Evolutionary conservation across 192 early-diverging fungal genomes (phyloP).

Genomic region (Gamsiella multidivaricata): DNA sequence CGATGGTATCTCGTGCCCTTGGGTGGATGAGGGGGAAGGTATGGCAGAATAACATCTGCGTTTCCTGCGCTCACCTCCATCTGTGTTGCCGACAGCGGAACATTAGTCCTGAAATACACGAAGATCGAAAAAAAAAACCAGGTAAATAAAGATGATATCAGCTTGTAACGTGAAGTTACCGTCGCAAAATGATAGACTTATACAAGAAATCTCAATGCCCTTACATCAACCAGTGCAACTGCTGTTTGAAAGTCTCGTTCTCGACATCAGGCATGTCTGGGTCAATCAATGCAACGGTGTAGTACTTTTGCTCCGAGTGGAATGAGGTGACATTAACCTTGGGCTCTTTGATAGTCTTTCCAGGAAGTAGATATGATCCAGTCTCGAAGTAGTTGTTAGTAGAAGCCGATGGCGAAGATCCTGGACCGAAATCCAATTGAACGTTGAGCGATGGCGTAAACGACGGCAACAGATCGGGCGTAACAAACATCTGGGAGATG

Average conservation of each 20-base stretch:
- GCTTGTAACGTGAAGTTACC: too few relatives aligned
- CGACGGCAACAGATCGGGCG: slow-evolving; percentile 75
- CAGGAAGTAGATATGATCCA: slow-evolving; percentile 54
- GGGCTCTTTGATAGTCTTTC: slow-evolving; percentile 65
- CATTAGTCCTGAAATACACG: slow-evolving; percentile 57
- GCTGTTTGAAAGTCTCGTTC: slow-evolving; percentile 73
- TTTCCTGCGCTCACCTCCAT: slow-evolving; percentile 45
- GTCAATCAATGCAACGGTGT: slow-evolving; percentile 78
- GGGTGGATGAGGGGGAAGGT: slow-evolving; percentile 81
- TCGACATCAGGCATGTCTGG: slow-evolving; percentile 72
- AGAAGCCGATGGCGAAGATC: slow-evolving; percentile 5
- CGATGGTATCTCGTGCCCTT: slow-evolving; percentile 80
- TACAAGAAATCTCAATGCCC: too few relatives aligned
- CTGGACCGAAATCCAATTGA: slow-evolving; percentile 51
- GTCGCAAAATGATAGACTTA: too few relatives aligned
- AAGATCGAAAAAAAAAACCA: not conserved
- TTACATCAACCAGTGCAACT: slow-evolving; percentile 80
- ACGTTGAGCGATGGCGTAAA: slow-evolving; percentile 61
- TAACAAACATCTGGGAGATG: slow-evolving; percentile 79
- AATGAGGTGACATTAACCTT: slow-evolving; percentile 67
- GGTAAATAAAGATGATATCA: too few relatives aligned
- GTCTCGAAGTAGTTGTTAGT: slow-evolving; percentile 30
- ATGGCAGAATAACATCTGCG: slow-evolving; percentile 62
- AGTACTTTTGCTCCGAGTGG: slow-evolving; percentile 72
- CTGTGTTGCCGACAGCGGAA: slow-evolving; percentile 69